Evolutionary conservation across 2,329 filamentous ascomycete genomes (phyloP).

Genomic region (Fusarium virguliforme): DNA sequence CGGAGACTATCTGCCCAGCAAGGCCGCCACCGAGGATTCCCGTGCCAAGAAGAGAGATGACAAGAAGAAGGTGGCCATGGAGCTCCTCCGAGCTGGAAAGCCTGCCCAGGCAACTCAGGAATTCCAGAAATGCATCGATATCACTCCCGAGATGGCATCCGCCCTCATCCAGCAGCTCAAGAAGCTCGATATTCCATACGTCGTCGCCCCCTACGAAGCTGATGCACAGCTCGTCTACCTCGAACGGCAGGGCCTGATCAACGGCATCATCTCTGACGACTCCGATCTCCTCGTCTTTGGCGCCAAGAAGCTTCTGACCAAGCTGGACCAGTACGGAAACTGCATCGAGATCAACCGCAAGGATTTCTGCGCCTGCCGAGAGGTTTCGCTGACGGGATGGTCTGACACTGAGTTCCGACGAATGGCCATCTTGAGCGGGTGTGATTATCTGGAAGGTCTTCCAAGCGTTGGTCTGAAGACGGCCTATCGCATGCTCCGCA

Average conservation of each 20-base stretch:
- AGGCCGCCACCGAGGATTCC: slow-evolving; percentile 86
- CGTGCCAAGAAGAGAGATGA: slow-evolving; percentile 83
- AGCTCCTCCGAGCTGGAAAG: slow-evolving; percentile 87
- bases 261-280: slow-evolving; percentile 94
- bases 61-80: slow-evolving; percentile 81
- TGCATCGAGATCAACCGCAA: slow-evolving; percentile 92
- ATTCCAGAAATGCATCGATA: slow-evolving; percentile 94
- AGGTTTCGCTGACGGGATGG: slow-evolving; percentile 93
- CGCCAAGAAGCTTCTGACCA: slow-evolving; percentile 90
- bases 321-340: slow-evolving; percentile 93
- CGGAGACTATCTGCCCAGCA: slow-evolving; percentile 94
- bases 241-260: slow-evolving; percentile 86
- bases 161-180: slow-evolving; percentile 94
- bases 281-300: slow-evolving; percentile 97
- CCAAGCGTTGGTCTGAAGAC: slow-evolving; percentile 92
- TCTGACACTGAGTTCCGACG: slow-evolving; percentile 90
- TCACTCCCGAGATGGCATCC: slow-evolving; percentile 96
- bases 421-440: slow-evolving; percentile 97
- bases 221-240: slow-evolving; percentile 97
- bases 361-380: slow-evolving; percentile 90
- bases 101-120: slow-evolving; percentile 85
- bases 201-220: slow-evolving; percentile 97
- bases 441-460: slow-evolving; percentile 93
- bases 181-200: slow-evolving; percentile 82
- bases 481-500: slow-evolving; percentile 90